Evolutionary conservation across 345 rosid genomes (phyloP), one percentile per base, ranked within the genome.

Genomic region (Euphorbia lathyris): DNA sequence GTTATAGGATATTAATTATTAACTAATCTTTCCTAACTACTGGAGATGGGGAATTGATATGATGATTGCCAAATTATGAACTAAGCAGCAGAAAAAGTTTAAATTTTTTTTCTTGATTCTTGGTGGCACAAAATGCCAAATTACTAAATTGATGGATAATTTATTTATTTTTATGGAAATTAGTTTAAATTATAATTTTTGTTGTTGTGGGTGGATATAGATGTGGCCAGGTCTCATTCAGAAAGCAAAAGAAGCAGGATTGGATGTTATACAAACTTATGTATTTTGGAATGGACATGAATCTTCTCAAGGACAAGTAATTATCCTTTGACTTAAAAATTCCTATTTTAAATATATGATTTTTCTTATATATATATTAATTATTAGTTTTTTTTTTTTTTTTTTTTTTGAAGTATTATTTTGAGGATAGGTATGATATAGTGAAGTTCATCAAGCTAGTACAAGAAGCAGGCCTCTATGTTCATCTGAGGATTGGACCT

Each of bases 231-330:
- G 82, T 45, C 96, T 94, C 30, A 85, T 94, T 61, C 87, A 89
- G 75, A 91, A 87, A 77, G 95, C 98, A 16, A 94, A 88, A 84
- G 97, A 86, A 9, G 98, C 97, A 79, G 97, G 97, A 11, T 72
- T 94, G 77, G 98, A 94, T 78, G 93, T 91, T 51, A 87, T 94
- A 10, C 86, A 90, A 76, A 91, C 97, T 57, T 94, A 90, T 76
- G 97, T 94, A 13, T 94, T 94, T 62, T 94, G 98, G 98, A 88
- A 90, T 77, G 97, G 90, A 58, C 98, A 94, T 32, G 98, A 94
- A 70, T 97, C 98, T 70, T 70, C 90, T 76, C 96, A 84, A 47
- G 97, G 96, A 79, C 75, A 90, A 36, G 98, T 92, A 83, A 68
- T 22, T 40, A 19, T 51, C 13, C 4, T 40, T 67, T 22, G 42